Base-by-base conservation (phyloP, 2,329 filamentous ascomycete genomes). In the Microdochium paspali region DNA sequence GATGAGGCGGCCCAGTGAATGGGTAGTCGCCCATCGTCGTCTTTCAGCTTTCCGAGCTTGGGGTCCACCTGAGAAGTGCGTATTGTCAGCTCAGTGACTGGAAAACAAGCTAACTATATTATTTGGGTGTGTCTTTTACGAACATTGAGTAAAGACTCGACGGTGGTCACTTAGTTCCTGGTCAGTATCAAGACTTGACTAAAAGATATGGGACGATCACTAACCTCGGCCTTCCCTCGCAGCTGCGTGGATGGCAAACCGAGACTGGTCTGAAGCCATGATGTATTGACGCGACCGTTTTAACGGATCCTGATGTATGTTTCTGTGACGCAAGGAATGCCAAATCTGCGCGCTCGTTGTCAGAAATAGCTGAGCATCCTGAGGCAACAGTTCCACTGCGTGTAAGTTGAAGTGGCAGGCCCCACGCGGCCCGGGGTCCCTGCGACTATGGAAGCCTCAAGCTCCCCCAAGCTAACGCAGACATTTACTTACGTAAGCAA, bases 1-100 rank as follows among this genome's bases (percentile, higher is more conserved):
- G 87, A 85, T 21, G 90, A 93, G 2, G 82, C 80, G 0, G 93
- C 91, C 93, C 93, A 98, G 72, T 98, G 93, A 49, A 97, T 82
- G 2, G 93, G 84, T 31, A 95, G 79, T 42, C 93, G 87, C 15
- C 89, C 88, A 64, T 98, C 93, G 44, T 87, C 84, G 59, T 98
- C 93, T 58, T 82, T 80, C 49, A 66, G 66, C 44, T 70, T 74
- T 24, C 87, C 83, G 32, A 94, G 78, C 58, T 87, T 90, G 2
- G 87, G 83, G 60, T 95, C 90, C 55, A 83, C 81, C 85, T 91
- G 47, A 51, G 62, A 60, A 32, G 23, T 45, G 4, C 30, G 42
- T 44, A 13, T 56, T 50, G 46, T 50, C 32, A 39, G 45, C 24
- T 13, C 32, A n/a, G 21, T 10, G 42, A 15, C 23, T 23, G 23